These are phyloP conservation scores for Ganoderma multipileum DNA, from an alignment of 1,284 basidiomycete genomes.

Conservation along the genomic window DNA sequence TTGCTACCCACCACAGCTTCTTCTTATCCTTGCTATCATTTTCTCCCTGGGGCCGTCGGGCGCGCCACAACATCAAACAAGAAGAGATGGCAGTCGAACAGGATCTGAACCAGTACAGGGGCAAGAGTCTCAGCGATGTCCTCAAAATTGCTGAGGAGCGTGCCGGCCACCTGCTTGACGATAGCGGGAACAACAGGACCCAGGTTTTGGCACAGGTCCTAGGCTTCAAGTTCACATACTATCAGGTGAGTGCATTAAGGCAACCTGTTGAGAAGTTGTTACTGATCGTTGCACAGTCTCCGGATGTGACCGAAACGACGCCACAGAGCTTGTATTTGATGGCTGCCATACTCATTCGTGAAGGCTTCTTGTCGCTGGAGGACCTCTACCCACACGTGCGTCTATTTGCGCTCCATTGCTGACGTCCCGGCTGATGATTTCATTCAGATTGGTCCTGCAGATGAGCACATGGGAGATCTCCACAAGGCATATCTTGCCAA, in stretches of 20 bases:
- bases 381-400: constrained; percentile 88
- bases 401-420: constrained; percentile 17
- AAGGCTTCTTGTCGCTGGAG: constrained; percentile 85
- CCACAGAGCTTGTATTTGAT: constrained; percentile 83
- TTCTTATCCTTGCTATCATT: constrained; percentile 87
- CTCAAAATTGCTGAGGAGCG: constrained; percentile 56
- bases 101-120: constrained; percentile 53
- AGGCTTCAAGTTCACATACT: constrained; percentile 95
- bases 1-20: constrained; percentile 89
- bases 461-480: constrained; percentile 76
- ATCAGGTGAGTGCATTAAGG: constrained; percentile 66
- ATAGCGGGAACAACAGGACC: constrained; percentile 47
- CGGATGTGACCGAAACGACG: constrained; percentile 63
- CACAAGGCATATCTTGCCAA: constrained; percentile 73
- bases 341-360: constrained; percentile 88
- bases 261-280: not conserved
- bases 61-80: constrained; percentile 31
- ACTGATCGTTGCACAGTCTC: constrained; percentile 47
- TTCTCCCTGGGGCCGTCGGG: constrained; percentile 74
- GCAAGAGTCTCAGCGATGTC: constrained; percentile 71
- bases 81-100: constrained; percentile 45
- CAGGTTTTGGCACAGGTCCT: constrained; percentile 89
- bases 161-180: constrained; percentile 22
- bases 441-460: constrained; percentile 74
- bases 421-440: not conserved